Evolutionary conservation across 1,284 basidiomycete species (phyloP), one percentile per base, ranked within the genome.

Genomic region (Pseudozyma flocculosa): DNA sequence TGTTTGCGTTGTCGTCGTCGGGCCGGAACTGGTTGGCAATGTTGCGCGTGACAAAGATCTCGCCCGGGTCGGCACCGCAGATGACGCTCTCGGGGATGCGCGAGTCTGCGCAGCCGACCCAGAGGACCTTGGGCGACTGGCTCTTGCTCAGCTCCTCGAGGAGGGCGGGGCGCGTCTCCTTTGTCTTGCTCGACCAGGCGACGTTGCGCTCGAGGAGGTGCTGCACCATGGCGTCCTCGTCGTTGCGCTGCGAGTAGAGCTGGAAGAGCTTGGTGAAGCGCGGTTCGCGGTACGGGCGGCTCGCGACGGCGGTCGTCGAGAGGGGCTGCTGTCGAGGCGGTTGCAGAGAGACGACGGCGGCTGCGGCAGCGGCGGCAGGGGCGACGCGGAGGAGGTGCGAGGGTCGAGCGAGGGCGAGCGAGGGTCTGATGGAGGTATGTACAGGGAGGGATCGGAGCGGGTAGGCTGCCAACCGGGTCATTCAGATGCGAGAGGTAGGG

Each of bases 101-200:
- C 15, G 71, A 73, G 49, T 78, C 75, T 19, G 68, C 57, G 48
- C 75, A 78, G 13, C 75, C 88, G 66, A 89, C 83, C 87, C 87
- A 88, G 62, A 88, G 84, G 38, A 88, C 80, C 81, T 88, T 87
- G 21, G 90, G 89, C 0, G 77, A 67, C 76, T 92, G 90, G 10
- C 86, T 87, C 75, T 84, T 78, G 2, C 85, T 84, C 3, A 80
- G 82, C 57, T 83, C 70, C 7, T 79, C 65, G 52, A 90, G 87
- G 64, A 90, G 88, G 15, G 79, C 80, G 1, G 88, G 85, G 37
- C 89, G 63, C n/a, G 45, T 51, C 24, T 48, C 21, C 26, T 36
- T 32, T 50, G 65, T 60, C 36, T 56, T 47, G 26, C 53, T 29
- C 22, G 56, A 54, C 72, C 72, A 77, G 4, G 56, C 30, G 46